Conservation (phyloP, 331 rosid genomes). For the Pyrus hybrid region DNA sequence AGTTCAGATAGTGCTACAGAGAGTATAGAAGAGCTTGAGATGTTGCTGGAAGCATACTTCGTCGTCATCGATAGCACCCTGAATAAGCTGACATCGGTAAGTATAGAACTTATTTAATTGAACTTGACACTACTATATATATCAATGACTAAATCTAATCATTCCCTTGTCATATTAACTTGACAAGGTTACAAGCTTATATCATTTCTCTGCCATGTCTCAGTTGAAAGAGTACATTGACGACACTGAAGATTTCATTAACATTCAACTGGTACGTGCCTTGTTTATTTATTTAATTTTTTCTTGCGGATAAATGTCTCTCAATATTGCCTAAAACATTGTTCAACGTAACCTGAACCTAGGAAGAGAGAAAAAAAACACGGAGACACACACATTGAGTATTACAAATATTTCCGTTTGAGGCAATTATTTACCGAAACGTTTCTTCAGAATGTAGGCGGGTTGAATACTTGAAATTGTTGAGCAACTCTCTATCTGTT, state of each 20-base stretch:
- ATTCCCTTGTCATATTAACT: neutral
- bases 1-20: slow-evolving; percentile 78
- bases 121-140: neutral
- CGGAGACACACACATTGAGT: too few relatives aligned
- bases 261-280: slow-evolving; percentile 78
- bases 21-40: slow-evolving; percentile 96
- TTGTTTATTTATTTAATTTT: neutral
- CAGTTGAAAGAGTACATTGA: slow-evolving; percentile 99
- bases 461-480: too few relatives aligned
- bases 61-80: slow-evolving; percentile 95
- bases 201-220: slow-evolving; percentile 17
- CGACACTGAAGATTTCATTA: slow-evolving; percentile 97
- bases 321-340: too few relatives aligned
- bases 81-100: slow-evolving; percentile 92
- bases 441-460: too few relatives aligned
- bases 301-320: too few relatives aligned
- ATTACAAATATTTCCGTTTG: too few relatives aligned
- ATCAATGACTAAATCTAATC: neutral
- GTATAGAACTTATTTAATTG: neutral
- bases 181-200: neutral
- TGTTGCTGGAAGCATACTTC: slow-evolving; percentile 97
- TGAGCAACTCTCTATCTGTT: too few relatives aligned
- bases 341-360: too few relatives aligned
- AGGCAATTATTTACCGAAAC: too few relatives aligned
- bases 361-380: too few relatives aligned